These are phyloP conservation scores for Ophiostoma australiae DNA, from an alignment of 2,329 filamentous ascomycete species.

Conservation along the genomic window DNA sequence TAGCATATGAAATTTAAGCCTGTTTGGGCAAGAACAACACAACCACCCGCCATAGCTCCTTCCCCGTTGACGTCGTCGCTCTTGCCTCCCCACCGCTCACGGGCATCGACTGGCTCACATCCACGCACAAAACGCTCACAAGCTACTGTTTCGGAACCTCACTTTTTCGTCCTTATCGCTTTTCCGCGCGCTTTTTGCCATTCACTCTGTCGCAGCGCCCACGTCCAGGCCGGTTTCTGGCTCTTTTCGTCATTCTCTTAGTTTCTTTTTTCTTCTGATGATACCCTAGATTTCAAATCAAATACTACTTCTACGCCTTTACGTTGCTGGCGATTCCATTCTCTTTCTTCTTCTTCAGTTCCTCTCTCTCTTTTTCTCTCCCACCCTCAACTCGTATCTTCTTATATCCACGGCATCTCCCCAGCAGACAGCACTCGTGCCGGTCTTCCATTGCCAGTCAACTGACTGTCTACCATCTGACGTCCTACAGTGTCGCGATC, in stretches of 20 bases:
- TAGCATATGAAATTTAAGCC: background rate
- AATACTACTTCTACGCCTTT: background rate
- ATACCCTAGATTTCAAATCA: conserved; percentile 12
- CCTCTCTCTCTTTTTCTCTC: background rate
- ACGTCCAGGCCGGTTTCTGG: background rate
- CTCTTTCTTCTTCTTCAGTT: background rate
- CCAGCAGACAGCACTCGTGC: background rate
- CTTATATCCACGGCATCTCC: background rate
- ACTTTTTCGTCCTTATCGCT: background rate
- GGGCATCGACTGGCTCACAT: conserved; percentile 20
- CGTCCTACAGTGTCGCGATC: background rate
- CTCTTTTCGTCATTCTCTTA: background rate
- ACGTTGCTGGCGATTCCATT: background rate
- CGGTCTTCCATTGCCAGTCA: background rate
- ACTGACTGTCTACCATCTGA: background rate
- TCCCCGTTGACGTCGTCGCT: background rate
- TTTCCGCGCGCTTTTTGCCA: background rate
- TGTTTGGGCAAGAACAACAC: conserved; percentile 5
- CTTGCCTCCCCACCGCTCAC: background rate
- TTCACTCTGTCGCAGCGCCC: background rate
- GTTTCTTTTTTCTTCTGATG: background rate
- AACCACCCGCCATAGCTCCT: background rate
- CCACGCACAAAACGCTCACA: conserved; percentile 27
- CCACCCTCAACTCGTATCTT: background rate
- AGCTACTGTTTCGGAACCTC: background rate